phyloP scores from a whole-genome alignment of 2,329 filamentous ascomycete species.

The Fusarium avenaceum region DNA sequence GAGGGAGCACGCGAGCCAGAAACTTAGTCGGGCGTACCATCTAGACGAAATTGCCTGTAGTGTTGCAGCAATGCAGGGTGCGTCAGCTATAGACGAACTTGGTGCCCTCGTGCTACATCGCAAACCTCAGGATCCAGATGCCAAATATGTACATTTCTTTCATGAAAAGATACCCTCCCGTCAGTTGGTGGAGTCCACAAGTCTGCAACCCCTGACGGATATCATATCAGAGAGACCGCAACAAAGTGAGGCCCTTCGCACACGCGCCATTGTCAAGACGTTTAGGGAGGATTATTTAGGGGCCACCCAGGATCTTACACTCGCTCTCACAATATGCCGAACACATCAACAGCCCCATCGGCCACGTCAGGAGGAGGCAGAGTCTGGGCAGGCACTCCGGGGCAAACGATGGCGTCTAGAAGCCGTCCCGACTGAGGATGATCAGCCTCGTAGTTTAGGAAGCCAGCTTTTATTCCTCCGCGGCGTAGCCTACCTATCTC shows the following conservation, averaged over 20 bases:
- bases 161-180: constrained; percentile 88
- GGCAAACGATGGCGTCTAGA: constrained; percentile 51
- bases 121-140: constrained; percentile 76
- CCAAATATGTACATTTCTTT: constrained; percentile 92
- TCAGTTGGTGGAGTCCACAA: constrained; percentile 79
- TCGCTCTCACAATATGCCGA: constrained; percentile 70
- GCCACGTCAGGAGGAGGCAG: constrained; percentile 64
- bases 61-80: constrained; percentile 85
- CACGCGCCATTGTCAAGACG: constrained; percentile 78
- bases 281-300: constrained; percentile 82
- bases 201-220: constrained; percentile 74
- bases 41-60: constrained; percentile 87
- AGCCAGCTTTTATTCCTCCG: constrained; percentile 82
- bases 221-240: constrained; percentile 74
- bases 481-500: constrained; percentile 77
- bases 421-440: constrained; percentile 56
- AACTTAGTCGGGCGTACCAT: constrained; percentile 81
- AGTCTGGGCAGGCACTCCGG: constrained; percentile 55
- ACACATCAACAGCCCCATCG: constrained; percentile 67
- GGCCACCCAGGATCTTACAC: constrained; percentile 77
- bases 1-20: constrained; percentile 83
- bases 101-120: constrained; percentile 79
- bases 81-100: constrained; percentile 82
- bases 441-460: constrained; percentile 80
- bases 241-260: constrained; percentile 77